phyloP scores from a whole-genome alignment of 1,139 yeast species.

The Blastobotrys elegans region DNA sequence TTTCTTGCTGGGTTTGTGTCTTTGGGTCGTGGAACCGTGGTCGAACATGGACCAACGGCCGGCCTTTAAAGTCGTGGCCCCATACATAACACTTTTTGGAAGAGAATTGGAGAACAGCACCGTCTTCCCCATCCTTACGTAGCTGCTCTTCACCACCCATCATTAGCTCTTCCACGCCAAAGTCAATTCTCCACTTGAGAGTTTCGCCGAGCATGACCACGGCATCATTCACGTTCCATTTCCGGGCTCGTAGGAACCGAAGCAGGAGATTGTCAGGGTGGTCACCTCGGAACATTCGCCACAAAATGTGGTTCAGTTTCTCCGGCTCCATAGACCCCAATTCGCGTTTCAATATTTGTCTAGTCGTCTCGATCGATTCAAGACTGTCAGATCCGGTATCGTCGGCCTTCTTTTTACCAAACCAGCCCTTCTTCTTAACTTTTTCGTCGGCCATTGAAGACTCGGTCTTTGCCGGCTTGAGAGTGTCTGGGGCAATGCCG shows the following conservation, averaged over 20 bases:
- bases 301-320: constrained; percentile 44
- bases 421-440: constrained; percentile 25
- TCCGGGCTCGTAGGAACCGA: constrained; percentile 68
- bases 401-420: constrained; percentile 27
- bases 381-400: constrained; percentile 18
- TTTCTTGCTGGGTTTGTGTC: constrained; percentile 63
- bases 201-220: constrained; percentile 63
- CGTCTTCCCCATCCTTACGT: constrained; percentile 37
- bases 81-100: constrained; percentile 58
- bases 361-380: constrained; percentile 20
- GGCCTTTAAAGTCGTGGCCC: constrained; percentile 58
- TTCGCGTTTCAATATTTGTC: constrained; percentile 22
- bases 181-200: constrained; percentile 60
- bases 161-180: constrained; percentile 54
- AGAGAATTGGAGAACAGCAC: constrained; percentile 48
- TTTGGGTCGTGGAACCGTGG: constrained; percentile 69
- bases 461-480: constrained; percentile 10
- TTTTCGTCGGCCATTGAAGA: constrained; percentile 14
- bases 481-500: constrained; percentile 48
- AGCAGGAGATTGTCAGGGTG: constrained; percentile 64
- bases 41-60: constrained; percentile 68
- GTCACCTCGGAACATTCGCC: constrained; percentile 59
- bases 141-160: constrained; percentile 55
- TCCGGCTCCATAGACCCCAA: constrained; percentile 37
- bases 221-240: constrained; percentile 61